A percentile compares a stretch with the other conserved stretches of the same genome.
These are phyloP conservation scores for Fusarium incarnatum DNA, from an alignment of 2,329 filamentous ascomycete species.

Conservation along the genomic window DNA sequence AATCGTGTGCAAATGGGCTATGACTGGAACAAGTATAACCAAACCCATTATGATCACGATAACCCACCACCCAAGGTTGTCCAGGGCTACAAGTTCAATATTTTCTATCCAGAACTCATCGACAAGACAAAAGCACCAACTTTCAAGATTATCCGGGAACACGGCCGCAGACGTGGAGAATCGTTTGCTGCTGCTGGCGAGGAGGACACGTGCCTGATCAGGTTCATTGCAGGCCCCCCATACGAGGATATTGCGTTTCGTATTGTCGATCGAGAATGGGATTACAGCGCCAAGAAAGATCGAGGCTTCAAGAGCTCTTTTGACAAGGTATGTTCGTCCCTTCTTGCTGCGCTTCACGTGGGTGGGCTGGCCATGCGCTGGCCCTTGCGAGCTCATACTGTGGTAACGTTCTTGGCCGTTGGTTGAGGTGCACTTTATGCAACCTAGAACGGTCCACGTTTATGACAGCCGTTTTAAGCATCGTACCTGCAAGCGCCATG, in stretches of 20 bases:
- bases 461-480: constrained; percentile 18
- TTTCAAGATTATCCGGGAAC: constrained; percentile 94
- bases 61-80: constrained; percentile 98
- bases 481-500: constrained; percentile 11
- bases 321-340: constrained; percentile 79
- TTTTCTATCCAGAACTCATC: constrained; percentile 97
- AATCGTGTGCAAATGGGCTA: constrained; percentile 99
- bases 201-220: constrained; percentile 95
- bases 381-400: constrained; percentile 17
- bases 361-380: constrained; percentile 30
- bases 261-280: constrained; percentile 98
- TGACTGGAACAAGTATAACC: constrained; percentile 99
- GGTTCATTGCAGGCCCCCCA: constrained; percentile 93
- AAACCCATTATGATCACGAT: constrained; percentile 98
- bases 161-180: constrained; percentile 88
- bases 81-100: constrained; percentile 99
- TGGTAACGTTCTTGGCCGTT: constrained; percentile 16
- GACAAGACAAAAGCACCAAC: constrained; percentile 95
- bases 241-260: constrained; percentile 98
- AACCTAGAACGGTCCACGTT: constrained; percentile 24
- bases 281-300: constrained; percentile 95
- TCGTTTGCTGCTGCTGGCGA: constrained; percentile 94
- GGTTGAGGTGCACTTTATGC: constrained; percentile 22
- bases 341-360: constrained; percentile 27
- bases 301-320: constrained; percentile 96